A percentile compares a stretch with the other conserved stretches of the same genome.
These are phyloP conservation scores for Clathrospora elynae DNA, from an alignment of 2,329 filamentous ascomycete genomes.

Conservation along the genomic window DNA sequence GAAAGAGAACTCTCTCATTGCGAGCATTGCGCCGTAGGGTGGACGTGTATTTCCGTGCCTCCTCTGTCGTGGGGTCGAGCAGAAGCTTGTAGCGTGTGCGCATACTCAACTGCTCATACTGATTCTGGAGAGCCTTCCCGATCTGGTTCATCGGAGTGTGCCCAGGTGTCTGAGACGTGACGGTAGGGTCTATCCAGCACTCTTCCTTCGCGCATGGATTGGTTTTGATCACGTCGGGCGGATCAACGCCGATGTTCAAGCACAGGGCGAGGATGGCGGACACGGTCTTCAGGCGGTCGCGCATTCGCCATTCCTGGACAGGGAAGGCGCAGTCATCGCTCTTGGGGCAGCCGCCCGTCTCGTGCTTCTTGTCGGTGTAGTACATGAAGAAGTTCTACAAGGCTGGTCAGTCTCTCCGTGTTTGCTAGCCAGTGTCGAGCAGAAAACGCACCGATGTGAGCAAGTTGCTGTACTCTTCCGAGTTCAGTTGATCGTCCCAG, in stretches of 20 bases:
- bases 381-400: conserved; percentile 97
- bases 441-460: conserved; percentile 72
- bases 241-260: conserved; percentile 96
- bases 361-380: conserved; percentile 96
- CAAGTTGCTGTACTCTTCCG: conserved; percentile 83
- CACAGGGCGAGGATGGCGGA: conserved; percentile 93
- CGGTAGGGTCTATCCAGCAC: conserved; percentile 93
- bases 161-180: conserved; percentile 70
- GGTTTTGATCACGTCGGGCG: conserved; percentile 95
- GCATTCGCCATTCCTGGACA: conserved; percentile 95
- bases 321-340: conserved; percentile 57
- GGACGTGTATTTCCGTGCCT: conserved; percentile 94
- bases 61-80: conserved; percentile 92
- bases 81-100: conserved; percentile 98
- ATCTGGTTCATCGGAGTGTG: conserved; percentile 90
- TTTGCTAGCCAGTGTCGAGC: neutral
- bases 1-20: conserved; percentile 93
- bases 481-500: conserved; percentile 91
- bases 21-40: conserved; percentile 90
- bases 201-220: conserved; percentile 91
- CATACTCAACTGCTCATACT: conserved; percentile 94
- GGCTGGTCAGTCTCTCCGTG: conserved; percentile 13
- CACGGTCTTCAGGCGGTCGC: conserved; percentile 93
- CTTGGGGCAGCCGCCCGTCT: conserved; percentile 87
- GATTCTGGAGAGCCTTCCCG: conserved; percentile 90